These are phyloP conservation scores for Lasiodiplodia hormozganensis DNA, from an alignment of 2,329 filamentous ascomycete genomes.

Conservation along the genomic window DNA sequence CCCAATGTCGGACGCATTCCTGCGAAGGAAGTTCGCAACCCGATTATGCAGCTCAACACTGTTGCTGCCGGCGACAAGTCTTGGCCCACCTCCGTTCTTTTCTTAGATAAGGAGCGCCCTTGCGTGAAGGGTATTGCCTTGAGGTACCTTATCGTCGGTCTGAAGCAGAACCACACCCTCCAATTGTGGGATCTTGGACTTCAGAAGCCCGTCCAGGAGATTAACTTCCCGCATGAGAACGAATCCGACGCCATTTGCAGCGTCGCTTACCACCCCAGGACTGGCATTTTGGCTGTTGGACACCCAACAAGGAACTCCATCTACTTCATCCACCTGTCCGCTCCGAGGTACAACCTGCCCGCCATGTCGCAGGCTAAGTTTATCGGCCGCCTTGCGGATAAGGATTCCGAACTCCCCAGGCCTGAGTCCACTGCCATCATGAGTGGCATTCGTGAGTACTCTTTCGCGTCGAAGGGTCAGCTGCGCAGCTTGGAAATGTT, in stretches of 20 bases:
- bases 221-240: conserved; percentile 94
- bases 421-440: conserved; percentile 97
- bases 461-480: conserved; percentile 83
- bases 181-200: conserved; percentile 98
- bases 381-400: conserved; percentile 75
- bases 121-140: conserved; percentile 89
- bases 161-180: conserved; percentile 98
- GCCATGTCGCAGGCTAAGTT: conserved; percentile 87
- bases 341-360: conserved; percentile 85
- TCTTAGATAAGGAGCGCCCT: conserved; percentile 94
- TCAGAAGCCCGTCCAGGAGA: conserved; percentile 93
- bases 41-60: conserved; percentile 84
- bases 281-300: conserved; percentile 92
- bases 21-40: conserved; percentile 80
- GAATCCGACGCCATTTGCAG: conserved; percentile 98
- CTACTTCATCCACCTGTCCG: conserved; percentile 95
- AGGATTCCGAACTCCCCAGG: conserved; percentile 68
- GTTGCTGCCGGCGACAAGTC: conserved; percentile 90
- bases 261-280: conserved; percentile 89
- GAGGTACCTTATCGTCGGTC: conserved; percentile 93
- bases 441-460: conserved; percentile 95
- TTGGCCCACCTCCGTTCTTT: conserved; percentile 93
- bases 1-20: conserved; percentile 13
- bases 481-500: conserved; percentile 91
- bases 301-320: conserved; percentile 97